phyloP scores from a whole-genome alignment of 306 rosid species.

The Cucurbita ficifolia region DNA sequence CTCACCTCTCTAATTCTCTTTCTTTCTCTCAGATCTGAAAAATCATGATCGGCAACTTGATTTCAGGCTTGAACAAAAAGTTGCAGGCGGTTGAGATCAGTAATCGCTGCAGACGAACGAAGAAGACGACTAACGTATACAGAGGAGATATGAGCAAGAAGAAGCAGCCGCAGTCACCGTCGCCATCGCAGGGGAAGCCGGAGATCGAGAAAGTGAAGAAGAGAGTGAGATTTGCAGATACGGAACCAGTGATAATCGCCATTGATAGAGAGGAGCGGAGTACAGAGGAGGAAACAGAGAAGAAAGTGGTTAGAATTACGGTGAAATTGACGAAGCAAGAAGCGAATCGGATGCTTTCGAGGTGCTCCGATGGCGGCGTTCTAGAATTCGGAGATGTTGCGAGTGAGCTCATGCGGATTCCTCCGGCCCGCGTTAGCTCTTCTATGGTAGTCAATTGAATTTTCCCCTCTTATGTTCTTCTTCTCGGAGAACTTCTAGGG shows the following conservation, averaged over 20 bases:
- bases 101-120: background rate
- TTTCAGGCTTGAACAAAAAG: background rate
- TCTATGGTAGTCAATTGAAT: background rate
- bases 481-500: background rate
- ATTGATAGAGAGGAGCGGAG: background rate
- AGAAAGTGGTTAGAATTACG: slow-evolving; percentile 6
- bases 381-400: slow-evolving; percentile 8
- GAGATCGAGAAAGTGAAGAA: background rate
- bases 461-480: background rate
- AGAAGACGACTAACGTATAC: background rate
- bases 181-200: background rate
- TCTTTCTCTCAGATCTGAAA: background rate
- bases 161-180: background rate
- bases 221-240: slow-evolving; percentile 5
- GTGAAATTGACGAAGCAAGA: slow-evolving; percentile 9
- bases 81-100: background rate
- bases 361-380: slow-evolving; percentile 4
- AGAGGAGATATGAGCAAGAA: background rate
- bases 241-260: slow-evolving; percentile 3
- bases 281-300: background rate
- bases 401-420: slow-evolving; percentile 1
- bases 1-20: background rate
- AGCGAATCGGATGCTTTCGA: slow-evolving; percentile 10
- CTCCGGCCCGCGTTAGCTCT: background rate
- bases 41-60: slow-evolving; percentile 6